Evolutionary conservation across 2,329 filamentous ascomycete species (phyloP).

Genomic region (Nakataea oryzae): DNA sequence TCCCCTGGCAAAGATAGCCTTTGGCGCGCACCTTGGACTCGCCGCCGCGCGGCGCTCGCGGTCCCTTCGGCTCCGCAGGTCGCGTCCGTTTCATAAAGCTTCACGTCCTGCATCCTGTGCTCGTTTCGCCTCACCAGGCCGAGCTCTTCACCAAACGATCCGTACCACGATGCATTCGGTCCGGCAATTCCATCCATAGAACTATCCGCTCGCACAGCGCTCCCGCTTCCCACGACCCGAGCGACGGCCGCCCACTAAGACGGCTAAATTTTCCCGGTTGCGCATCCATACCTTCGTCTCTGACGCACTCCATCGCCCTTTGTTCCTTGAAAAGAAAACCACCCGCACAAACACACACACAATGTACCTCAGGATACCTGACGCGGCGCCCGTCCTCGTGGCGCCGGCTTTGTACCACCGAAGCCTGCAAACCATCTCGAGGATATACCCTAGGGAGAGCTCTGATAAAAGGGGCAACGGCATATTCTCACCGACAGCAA

Average conservation of each 20-base stretch:
- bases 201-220: not conserved
- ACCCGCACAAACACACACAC: not conserved
- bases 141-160: not conserved
- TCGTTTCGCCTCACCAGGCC: not conserved
- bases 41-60: not conserved
- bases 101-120: not conserved
- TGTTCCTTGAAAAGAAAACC: not conserved
- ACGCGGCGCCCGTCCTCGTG: not conserved
- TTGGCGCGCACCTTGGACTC: not conserved
- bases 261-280: not conserved
- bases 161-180: not conserved
- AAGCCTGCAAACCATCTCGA: not conserved
- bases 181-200: not conserved
- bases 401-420: not conserved
- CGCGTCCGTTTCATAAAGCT: not conserved
- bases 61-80: not conserved
- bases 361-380: not conserved
- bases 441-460: not conserved
- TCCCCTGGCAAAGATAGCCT: not conserved
- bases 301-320: not conserved
- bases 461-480: not conserved
- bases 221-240: not conserved
- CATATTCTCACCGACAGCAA: not conserved
- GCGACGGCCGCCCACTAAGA: not conserved
- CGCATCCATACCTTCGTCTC: not conserved